These are phyloP conservation scores for Trichoderma aggressivum DNA, from an alignment of 2,329 filamentous ascomycete genomes.

Conservation along the genomic window DNA sequence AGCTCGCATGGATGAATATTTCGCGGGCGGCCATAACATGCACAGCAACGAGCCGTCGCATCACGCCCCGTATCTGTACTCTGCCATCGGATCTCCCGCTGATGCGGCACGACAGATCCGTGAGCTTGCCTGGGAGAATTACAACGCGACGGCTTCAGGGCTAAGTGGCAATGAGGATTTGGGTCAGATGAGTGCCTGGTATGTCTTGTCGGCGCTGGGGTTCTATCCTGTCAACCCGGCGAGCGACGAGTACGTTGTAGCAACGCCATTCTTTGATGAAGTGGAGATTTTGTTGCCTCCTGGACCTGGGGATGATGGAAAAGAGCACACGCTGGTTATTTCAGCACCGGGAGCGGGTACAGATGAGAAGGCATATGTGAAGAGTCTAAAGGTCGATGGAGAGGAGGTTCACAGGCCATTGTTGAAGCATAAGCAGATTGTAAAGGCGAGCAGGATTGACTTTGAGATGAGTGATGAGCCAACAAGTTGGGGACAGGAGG, in stretches of 20 bases:
- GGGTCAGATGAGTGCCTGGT: slow-evolving; percentile 50
- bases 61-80: slow-evolving; percentile 46
- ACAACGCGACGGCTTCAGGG: slow-evolving; percentile 45
- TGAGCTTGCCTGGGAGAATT: slow-evolving; percentile 30
- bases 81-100: slow-evolving; percentile 39
- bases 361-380: slow-evolving; percentile 37
- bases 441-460: slow-evolving; percentile 37
- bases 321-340: slow-evolving; percentile 34
- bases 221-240: slow-evolving; percentile 47
- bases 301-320: slow-evolving; percentile 21
- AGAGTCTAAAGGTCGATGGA: slow-evolving; percentile 40
- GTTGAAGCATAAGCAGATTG: slow-evolving; percentile 40
- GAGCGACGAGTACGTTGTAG: slow-evolving; percentile 43
- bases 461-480: slow-evolving; percentile 45
- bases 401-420: slow-evolving; percentile 32
- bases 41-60: slow-evolving; percentile 48
- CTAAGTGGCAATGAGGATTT: slow-evolving; percentile 47
- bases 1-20: slow-evolving; percentile 43
- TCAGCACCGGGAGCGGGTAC: slow-evolving; percentile 38
- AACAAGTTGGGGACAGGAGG: slow-evolving; percentile 24
- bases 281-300: slow-evolving; percentile 37
- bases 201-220: slow-evolving; percentile 44
- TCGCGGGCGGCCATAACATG: slow-evolving; percentile 43
- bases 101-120: slow-evolving; percentile 37
- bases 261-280: slow-evolving; percentile 45